Evolutionary conservation across 129 eudicot genomes (phyloP).

Genomic region (Escallonia rubra): DNA sequence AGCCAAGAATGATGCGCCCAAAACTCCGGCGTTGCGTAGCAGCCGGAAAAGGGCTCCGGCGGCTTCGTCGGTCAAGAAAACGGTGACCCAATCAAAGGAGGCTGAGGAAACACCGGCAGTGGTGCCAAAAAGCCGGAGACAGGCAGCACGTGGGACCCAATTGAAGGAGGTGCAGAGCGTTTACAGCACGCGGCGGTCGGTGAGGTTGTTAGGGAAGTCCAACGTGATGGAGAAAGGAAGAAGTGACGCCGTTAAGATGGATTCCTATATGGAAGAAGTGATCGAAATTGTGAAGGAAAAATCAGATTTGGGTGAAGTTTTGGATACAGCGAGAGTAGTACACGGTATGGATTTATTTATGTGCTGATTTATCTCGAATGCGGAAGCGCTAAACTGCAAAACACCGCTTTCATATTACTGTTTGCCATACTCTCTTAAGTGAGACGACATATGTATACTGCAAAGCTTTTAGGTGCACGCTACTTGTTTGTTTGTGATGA

Average conservation of each 20-base stretch:
- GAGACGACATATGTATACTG: no score
- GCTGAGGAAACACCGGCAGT: constrained; percentile 17
- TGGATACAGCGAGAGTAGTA: no score
- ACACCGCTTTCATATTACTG: no score
- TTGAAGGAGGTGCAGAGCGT: constrained; percentile 30
- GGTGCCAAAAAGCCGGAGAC: constrained; percentile 19
- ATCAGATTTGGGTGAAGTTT: no score
- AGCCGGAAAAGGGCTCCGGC: constrained; percentile 30
- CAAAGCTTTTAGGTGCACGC: no score
- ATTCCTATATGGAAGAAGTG: constrained; percentile 17
- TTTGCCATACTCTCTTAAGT: no score
- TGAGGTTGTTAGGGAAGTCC: constrained; percentile 39
- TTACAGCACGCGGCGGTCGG: constrained; percentile 56
- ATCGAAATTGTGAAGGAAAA: neutral
- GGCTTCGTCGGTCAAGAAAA: constrained; percentile 19
- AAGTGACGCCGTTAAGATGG: constrained; percentile 16
- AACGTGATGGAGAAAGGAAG: constrained; percentile 7
- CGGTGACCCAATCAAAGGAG: constrained; percentile 27
- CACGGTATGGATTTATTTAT: no score
- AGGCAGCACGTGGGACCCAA: constrained; percentile 5
- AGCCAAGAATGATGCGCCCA: neutral
- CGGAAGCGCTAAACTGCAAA: no score
- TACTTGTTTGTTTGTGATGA: no score
- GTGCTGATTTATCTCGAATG: no score
- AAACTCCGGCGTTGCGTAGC: constrained; percentile 28